Evolutionary conservation across 2,329 filamentous ascomycete genomes (phyloP).

Genomic region (Ophiostoma ulmi): DNA sequence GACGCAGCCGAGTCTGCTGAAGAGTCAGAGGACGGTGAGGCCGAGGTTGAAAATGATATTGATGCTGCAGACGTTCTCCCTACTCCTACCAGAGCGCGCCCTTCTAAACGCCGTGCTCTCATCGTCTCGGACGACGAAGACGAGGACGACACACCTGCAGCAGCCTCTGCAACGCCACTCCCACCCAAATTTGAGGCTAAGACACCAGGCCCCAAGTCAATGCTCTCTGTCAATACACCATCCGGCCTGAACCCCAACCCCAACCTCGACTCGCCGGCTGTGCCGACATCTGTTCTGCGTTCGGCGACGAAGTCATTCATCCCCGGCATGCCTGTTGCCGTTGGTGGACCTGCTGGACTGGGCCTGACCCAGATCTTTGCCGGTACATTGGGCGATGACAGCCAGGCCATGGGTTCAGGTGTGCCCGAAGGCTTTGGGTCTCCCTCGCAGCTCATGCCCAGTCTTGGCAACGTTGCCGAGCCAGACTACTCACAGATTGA

Average conservation of each 20-base stretch:
- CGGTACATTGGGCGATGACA: slow-evolving; percentile 70
- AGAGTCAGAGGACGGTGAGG: slow-evolving; percentile 35
- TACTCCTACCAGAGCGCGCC: slow-evolving; percentile 33
- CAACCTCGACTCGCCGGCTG: slow-evolving; percentile 46
- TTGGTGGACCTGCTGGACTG: slow-evolving; percentile 55
- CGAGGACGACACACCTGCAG: slow-evolving; percentile 36
- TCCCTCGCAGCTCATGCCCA: slow-evolving; percentile 50
- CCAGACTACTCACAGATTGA: slow-evolving; percentile 46
- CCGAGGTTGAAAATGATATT: slow-evolving; percentile 26
- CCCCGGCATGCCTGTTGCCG: slow-evolving; percentile 57
- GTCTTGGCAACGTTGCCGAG: slow-evolving; percentile 53
- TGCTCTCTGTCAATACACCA: slow-evolving; percentile 37
- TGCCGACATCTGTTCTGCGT: slow-evolving; percentile 60
- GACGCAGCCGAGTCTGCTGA: slow-evolving; percentile 28
- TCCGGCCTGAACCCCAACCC: slow-evolving; percentile 23
- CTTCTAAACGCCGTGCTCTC: slow-evolving; percentile 45
- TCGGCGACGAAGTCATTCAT: slow-evolving; percentile 66
- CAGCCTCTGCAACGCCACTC: background rate
- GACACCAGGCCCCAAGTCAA: slow-evolving; percentile 47
- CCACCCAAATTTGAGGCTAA: slow-evolving; percentile 27
- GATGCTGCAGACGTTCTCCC: slow-evolving; percentile 7
- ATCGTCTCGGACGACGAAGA: slow-evolving; percentile 65
- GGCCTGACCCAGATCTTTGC: slow-evolving; percentile 87
- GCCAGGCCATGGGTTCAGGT: slow-evolving; percentile 37
- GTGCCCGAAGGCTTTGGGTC: slow-evolving; percentile 30